phyloP scores from a whole-genome alignment of 768 basidiomycete genomes.

The Leccinum broughii region DNA sequence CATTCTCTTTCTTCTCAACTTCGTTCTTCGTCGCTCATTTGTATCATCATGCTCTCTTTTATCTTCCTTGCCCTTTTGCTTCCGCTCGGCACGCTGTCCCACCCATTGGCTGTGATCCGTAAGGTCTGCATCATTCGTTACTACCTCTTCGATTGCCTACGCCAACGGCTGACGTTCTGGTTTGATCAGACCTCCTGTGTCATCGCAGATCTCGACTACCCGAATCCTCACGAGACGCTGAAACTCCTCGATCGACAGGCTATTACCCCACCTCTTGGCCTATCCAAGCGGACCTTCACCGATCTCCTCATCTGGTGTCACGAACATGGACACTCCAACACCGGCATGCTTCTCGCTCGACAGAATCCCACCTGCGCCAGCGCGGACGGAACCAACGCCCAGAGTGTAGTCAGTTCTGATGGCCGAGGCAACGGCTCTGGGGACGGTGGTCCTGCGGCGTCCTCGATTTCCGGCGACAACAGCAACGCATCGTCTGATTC shows the following conservation, averaged over 20 bases:
- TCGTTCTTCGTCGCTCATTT: slow-evolving; percentile 15
- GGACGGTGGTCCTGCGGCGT: background rate
- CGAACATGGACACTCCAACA: slow-evolving; percentile 12
- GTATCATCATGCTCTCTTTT: slow-evolving; percentile 22
- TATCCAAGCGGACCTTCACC: slow-evolving; percentile 23
- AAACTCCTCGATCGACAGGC: slow-evolving; percentile 24
- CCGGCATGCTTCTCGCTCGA: slow-evolving; percentile 24
- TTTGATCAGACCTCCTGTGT: slow-evolving; percentile 15
- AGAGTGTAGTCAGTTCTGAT: background rate
- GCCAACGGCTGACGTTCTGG: slow-evolving; percentile 1
- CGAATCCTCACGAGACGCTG: slow-evolving; percentile 24
- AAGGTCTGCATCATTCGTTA: slow-evolving; percentile 5
- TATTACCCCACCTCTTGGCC: slow-evolving; percentile 23
- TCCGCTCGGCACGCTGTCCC: slow-evolving; percentile 18
- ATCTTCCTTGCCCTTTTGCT: slow-evolving; percentile 22
- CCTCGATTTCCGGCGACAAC: background rate
- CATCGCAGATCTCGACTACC: slow-evolving; percentile 30
- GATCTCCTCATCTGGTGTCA: slow-evolving; percentile 34
- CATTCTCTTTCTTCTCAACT: background rate
- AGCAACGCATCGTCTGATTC: background rate
- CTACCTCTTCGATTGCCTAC: no score
- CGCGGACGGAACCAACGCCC: background rate
- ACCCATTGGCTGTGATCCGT: slow-evolving; percentile 17
- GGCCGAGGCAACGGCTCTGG: slow-evolving; percentile 1
- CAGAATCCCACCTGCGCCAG: slow-evolving; percentile 22